These are phyloP conservation scores for Pterocarpus santalinus DNA, from an alignment of 306 rosid species.

Conservation along the genomic window DNA sequence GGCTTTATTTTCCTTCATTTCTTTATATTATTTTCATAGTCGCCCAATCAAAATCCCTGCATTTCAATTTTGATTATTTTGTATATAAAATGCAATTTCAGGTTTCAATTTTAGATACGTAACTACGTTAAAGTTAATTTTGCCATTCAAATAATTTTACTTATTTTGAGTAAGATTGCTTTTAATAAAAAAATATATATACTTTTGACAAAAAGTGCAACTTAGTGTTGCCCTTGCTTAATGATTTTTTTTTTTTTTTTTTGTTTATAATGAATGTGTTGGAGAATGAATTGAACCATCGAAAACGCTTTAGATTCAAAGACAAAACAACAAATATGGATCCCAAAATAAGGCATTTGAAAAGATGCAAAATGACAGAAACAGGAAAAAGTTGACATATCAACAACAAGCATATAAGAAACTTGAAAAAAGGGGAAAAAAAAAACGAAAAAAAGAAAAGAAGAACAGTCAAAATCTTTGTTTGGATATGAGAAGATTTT, in stretches of 20 bases:
- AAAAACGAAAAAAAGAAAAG: neutral
- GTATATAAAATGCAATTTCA: no score
- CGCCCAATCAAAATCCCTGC: neutral
- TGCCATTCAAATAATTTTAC: no score
- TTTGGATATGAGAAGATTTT: constrained; percentile 40
- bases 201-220: no score
- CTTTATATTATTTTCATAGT: neutral
- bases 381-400: constrained; percentile 5
- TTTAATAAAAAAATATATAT: no score
- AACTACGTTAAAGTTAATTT: no score
- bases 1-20: neutral
- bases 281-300: constrained; percentile 17
- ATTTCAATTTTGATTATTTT: neutral
- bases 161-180: no score
- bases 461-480: constrained; percentile 8
- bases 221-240: no score
- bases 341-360: constrained; percentile 28
- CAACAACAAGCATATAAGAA: neutral
- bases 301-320: constrained; percentile 9
- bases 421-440: neutral
- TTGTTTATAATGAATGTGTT: neutral
- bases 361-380: constrained; percentile 7
- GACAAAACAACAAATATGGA: constrained; percentile 31
- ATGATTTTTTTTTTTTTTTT: neutral
- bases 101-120: no score